Evolutionary conservation across 129 eudicot genomes (phyloP), one percentile per base, ranked within the genome.

Genomic region (Mikania micrantha): DNA sequence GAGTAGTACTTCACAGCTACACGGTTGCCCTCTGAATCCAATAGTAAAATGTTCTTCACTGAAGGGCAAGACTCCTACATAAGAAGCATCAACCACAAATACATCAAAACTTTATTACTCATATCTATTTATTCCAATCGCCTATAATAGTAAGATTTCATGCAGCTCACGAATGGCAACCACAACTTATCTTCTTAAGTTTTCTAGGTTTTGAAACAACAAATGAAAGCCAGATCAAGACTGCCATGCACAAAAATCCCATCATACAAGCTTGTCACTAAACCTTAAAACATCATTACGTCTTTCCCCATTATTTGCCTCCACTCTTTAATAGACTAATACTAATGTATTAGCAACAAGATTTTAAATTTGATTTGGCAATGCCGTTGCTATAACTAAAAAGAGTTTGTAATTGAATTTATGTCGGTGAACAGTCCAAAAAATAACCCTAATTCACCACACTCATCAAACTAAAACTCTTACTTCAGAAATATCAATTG

Each of bases 1-100:
- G 88, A 62, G 71, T 79, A 89, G 68, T 85, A 89, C 54, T 83
- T 88, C 54, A 72, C 82, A 54, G 96, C 96, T 39, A 88, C 84
- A 58, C 96, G 96, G 13, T 63, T 79, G n/a, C 96, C 96, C 72
- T 89, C 91, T 3, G 94, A 81, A 78, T 89, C 96, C 78, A 89
- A 71, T 53, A 89, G 86, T 71, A 89, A 85, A 38, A 89, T 79
- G 79, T 86, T 89, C 82, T 89, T 89, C 28, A 89, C 79, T 1
- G 82, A 66, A 45, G 96, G 96, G 82, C 90, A 89, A 32, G 81
- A 58, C 63, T 85, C 93, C 96, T 88, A 62, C 60, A 53, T 69
- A 66, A 50, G 8, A 64, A 38, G 9, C 62, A 65, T 31, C 42
- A 31, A 69, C 47, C 44, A 67, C 53, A 16, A 40, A 20, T 31